Evolutionary conservation across 441 rosid genomes (phyloP).

Genomic region (Euphorbia corollata): DNA sequence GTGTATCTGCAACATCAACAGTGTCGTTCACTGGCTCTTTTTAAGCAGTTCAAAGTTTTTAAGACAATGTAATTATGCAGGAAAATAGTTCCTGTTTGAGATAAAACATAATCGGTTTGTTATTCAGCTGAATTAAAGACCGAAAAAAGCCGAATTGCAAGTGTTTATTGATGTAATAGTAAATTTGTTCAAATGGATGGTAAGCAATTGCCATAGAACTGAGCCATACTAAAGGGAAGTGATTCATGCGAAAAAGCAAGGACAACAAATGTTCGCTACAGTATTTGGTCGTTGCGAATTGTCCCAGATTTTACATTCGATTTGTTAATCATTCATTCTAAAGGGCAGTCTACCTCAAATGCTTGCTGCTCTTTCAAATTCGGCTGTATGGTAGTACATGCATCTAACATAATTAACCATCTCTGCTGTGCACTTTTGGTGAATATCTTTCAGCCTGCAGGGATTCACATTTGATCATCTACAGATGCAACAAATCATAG

Average conservation of each 20-base stretch:
- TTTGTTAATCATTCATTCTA: slow-evolving; percentile 62
- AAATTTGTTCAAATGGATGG: neutral
- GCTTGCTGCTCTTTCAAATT: slow-evolving; percentile 91
- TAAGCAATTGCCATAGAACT: slow-evolving; percentile 8
- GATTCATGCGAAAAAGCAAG: slow-evolving; percentile 7
- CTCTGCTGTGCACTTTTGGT: slow-evolving; percentile 75
- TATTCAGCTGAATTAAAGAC: neutral
- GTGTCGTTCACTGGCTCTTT: no score
- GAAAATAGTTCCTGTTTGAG: no score
- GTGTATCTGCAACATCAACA: neutral
- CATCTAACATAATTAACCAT: slow-evolving; percentile 91
- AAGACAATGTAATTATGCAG: no score
- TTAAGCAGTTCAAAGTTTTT: no score
- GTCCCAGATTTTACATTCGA: slow-evolving; percentile 33
- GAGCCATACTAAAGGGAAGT: slow-evolving; percentile 6
- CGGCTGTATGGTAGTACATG: slow-evolving; percentile 90
- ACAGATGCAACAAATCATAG: neutral
- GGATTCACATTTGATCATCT: slow-evolving; percentile 12
- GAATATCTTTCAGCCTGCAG: slow-evolving; percentile 85
- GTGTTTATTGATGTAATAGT: neutral
- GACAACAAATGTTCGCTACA: slow-evolving; percentile 19
- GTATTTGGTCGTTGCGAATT: slow-evolving; percentile 31
- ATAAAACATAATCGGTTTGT: no score
- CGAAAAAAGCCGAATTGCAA: neutral
- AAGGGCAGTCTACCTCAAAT: slow-evolving; percentile 85